Evolutionary conservation across 345 rosid genomes (phyloP).

Genomic region (Psidium friedrichsthalianum): DNA sequence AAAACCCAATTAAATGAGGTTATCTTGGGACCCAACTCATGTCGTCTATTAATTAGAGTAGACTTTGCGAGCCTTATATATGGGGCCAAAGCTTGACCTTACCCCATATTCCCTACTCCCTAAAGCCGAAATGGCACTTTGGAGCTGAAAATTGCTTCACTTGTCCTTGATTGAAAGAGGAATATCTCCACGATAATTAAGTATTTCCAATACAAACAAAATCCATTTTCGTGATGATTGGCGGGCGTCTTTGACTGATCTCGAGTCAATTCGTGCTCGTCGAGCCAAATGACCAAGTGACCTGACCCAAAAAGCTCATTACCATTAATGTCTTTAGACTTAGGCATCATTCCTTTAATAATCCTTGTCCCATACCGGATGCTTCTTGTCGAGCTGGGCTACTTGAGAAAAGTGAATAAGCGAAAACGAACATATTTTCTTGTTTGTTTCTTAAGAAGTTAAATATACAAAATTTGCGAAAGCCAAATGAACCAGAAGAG

Average conservation of each 20-base stretch:
- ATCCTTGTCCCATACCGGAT: not conserved
- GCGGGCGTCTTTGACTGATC: not conserved
- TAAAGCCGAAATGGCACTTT: not conserved
- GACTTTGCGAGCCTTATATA: not conserved
- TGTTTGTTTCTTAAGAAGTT: not conserved
- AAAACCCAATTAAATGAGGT: not conserved
- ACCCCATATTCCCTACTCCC: not conserved
- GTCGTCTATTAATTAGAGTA: not conserved
- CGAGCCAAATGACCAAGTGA: not conserved
- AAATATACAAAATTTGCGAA: not conserved
- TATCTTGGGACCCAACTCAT: not conserved
- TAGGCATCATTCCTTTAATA: not conserved
- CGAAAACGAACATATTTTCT: not conserved
- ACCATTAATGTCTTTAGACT: not conserved
- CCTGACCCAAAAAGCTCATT: not conserved
- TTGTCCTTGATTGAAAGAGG: not conserved
- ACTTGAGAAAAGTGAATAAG: not conserved
- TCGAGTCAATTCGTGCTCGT: not conserved
- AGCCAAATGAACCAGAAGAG: not conserved
- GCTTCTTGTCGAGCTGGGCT: not conserved
- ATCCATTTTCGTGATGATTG: not conserved
- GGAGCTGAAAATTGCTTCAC: not conserved
- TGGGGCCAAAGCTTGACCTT: not conserved
- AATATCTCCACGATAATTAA: not conserved
- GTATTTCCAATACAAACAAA: not conserved